Evolutionary conservation across 2,329 filamentous ascomycete species (phyloP).

Genomic region (Epicoccum sorghinum): DNA sequence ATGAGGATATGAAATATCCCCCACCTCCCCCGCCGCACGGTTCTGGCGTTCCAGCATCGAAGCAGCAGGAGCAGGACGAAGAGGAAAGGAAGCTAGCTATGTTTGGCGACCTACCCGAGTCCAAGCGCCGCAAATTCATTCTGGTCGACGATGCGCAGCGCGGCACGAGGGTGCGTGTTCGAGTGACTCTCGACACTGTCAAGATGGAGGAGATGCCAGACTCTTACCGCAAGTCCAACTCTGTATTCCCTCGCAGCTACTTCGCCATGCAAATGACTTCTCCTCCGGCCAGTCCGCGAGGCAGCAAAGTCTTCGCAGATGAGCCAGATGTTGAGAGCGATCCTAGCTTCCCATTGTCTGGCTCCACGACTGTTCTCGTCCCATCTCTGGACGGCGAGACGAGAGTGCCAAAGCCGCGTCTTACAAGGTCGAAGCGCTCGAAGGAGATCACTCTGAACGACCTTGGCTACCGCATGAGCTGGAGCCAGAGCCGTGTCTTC

Average conservation of each 20-base stretch:
- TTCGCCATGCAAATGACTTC: slow-evolving; percentile 93
- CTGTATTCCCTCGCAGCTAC: slow-evolving; percentile 89
- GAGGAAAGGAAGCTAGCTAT: slow-evolving; percentile 70
- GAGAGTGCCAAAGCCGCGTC: slow-evolving; percentile 76
- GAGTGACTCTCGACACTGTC: slow-evolving; percentile 90
- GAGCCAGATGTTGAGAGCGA: slow-evolving; percentile 57
- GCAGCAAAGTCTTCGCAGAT: slow-evolving; percentile 75
- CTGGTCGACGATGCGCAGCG: slow-evolving; percentile 84
- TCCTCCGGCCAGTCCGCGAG: slow-evolving; percentile 76
- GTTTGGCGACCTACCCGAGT: slow-evolving; percentile 86
- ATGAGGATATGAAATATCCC: slow-evolving; percentile 60
- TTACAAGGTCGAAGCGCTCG: slow-evolving; percentile 70
- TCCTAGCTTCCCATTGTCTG: slow-evolving; percentile 48
- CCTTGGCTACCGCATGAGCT: slow-evolving; percentile 92
- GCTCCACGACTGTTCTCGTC: slow-evolving; percentile 56
- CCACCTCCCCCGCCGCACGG: slow-evolving; percentile 50
- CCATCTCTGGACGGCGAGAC: slow-evolving; percentile 71
- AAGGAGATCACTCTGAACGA: slow-evolving; percentile 94
- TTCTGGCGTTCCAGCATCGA: slow-evolving; percentile 51
- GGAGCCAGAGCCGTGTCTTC: slow-evolving; percentile 93
- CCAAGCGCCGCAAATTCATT: slow-evolving; percentile 95
- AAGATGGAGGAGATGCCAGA: slow-evolving; percentile 96
- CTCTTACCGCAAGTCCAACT: slow-evolving; percentile 87
- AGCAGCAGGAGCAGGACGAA: slow-evolving; percentile 59
- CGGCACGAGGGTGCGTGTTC: slow-evolving; percentile 80